These are phyloP conservation scores for Echites panduratus DNA, from an alignment of 257 asterid genomes.

Conservation along the genomic window DNA sequence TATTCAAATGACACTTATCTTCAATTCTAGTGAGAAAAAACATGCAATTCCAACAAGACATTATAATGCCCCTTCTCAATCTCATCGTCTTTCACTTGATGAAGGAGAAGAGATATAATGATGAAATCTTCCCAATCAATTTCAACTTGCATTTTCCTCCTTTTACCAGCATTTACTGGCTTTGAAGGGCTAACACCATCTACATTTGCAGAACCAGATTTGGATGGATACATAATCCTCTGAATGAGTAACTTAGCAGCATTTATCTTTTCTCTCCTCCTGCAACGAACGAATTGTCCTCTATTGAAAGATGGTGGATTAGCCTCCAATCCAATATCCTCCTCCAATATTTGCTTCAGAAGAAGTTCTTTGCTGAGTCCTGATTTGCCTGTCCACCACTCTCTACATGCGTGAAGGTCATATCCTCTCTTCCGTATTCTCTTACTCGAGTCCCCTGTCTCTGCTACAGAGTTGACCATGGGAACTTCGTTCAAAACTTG, in stretches of 20 bases:
- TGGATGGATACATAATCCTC: constrained; percentile 46
- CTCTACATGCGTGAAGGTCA: constrained; percentile 33
- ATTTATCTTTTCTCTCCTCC: constrained; percentile 58
- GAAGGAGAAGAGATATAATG: constrained; percentile 81
- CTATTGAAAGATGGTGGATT: constrained; percentile 69
- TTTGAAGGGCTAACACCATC: constrained; percentile 9
- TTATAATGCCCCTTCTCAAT: constrained; percentile 80
- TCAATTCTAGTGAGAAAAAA: constrained; percentile 33
- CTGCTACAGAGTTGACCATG: constrained; percentile 23
- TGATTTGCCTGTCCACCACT: constrained; percentile 91
- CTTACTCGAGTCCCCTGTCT: constrained; percentile 18
- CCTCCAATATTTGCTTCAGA: constrained; percentile 53
- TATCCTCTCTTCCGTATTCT: constrained; percentile 19
- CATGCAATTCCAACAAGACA: constrained; percentile 62
- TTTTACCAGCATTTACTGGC: constrained; percentile 31
- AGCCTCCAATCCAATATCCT: constrained; percentile 65
- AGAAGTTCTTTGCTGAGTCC: constrained; percentile 70
- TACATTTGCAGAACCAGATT: constrained; percentile 12
- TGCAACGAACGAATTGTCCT: constrained; percentile 32
- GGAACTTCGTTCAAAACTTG: constrained; percentile 42
- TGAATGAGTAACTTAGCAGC: constrained; percentile 68
- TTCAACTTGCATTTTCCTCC: constrained; percentile 34
- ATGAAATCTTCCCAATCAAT: constrained; percentile 77
- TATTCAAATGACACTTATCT: too few species aligned
- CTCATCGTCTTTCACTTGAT: constrained; percentile 66